phyloP scores from a whole-genome alignment of 108 stramenopile genomes.

The Cylindrotheca closterium region DNA sequence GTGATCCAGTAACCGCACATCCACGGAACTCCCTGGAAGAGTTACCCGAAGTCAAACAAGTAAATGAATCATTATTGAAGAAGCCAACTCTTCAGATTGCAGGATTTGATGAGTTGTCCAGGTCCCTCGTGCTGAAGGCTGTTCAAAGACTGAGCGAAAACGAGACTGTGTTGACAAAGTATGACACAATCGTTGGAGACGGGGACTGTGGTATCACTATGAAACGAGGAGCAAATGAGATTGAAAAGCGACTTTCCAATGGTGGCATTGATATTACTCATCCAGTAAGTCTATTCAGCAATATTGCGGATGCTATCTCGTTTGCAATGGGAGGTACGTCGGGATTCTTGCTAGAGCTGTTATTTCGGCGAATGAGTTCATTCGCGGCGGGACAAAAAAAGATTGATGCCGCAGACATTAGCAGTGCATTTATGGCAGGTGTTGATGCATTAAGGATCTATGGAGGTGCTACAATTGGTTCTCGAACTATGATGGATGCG shows the following conservation, averaged over 20 bases:
- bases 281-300: slow-evolving; percentile 59
- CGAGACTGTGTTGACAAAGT: slow-evolving; percentile 84
- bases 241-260: slow-evolving; percentile 44
- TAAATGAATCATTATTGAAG: slow-evolving; percentile 3
- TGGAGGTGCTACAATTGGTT: slow-evolving; percentile 90
- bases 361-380: slow-evolving; percentile 84
- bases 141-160: slow-evolving; percentile 60
- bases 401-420: slow-evolving; percentile 55
- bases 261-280: slow-evolving; percentile 40
- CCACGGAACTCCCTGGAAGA: slow-evolving; percentile 51
- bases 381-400: slow-evolving; percentile 21
- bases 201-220: slow-evolving; percentile 98
- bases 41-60: slow-evolving; percentile 49
- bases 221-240: slow-evolving; percentile 88
- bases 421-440: slow-evolving; percentile 78
- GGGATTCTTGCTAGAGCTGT: slow-evolving; percentile 90
- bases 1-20: slow-evolving; percentile 52
- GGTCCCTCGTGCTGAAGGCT: slow-evolving; percentile 42
- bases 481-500: slow-evolving; percentile 97
- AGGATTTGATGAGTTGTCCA: slow-evolving; percentile 34
- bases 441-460: slow-evolving; percentile 87
- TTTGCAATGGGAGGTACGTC: slow-evolving; percentile 95
- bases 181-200: slow-evolving; percentile 94
- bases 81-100: slow-evolving; percentile 49
- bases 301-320: slow-evolving; percentile 79